Percentiles rank a stretch among this genome's conserved stretches.
phyloP scores from a whole-genome alignment of 2,329 filamentous ascomycete genomes.

The Volutella citrinella region DNA sequence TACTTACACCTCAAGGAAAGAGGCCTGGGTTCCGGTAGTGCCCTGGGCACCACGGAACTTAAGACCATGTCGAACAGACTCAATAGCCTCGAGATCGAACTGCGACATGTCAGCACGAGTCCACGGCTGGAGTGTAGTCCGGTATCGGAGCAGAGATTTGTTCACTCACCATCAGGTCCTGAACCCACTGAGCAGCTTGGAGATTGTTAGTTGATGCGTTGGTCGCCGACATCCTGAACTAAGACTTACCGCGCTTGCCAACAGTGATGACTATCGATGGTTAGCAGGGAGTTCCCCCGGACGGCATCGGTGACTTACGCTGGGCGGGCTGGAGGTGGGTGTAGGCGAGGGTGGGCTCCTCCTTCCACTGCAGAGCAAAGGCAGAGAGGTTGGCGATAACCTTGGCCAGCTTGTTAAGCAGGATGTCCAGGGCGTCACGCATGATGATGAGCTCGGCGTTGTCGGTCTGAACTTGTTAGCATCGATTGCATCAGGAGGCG shows the following conservation, averaged over 20 bases:
- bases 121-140: too few species aligned
- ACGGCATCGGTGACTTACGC: too few species aligned
- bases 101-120: too few species aligned
- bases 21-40: constrained; percentile 71
- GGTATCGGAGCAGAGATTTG: too few species aligned
- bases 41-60: constrained; percentile 68
- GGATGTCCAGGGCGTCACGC: constrained; percentile 62
- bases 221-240: too few species aligned
- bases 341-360: constrained; percentile 68
- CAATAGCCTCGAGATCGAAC: constrained; percentile 73
- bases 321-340: constrained; percentile 69
- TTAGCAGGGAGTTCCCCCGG: constrained; percentile 21
- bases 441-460: constrained; percentile 69
- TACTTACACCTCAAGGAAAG: constrained; percentile 47
- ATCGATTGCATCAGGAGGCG: too few species aligned
- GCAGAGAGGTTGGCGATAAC: constrained; percentile 70
- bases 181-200: constrained; percentile 63
- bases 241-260: constrained; percentile 48
- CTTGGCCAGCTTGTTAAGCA: constrained; percentile 74
- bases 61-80: constrained; percentile 65
- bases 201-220: constrained; percentile 24
- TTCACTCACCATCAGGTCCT: constrained; percentile 56
- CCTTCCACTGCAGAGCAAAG: constrained; percentile 72
- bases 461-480: too few species aligned
- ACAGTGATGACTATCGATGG: constrained; percentile 51